These are phyloP conservation scores for Puccinia novopanici DNA, from an alignment of 1,284 basidiomycete species.

Conservation along the genomic window DNA sequence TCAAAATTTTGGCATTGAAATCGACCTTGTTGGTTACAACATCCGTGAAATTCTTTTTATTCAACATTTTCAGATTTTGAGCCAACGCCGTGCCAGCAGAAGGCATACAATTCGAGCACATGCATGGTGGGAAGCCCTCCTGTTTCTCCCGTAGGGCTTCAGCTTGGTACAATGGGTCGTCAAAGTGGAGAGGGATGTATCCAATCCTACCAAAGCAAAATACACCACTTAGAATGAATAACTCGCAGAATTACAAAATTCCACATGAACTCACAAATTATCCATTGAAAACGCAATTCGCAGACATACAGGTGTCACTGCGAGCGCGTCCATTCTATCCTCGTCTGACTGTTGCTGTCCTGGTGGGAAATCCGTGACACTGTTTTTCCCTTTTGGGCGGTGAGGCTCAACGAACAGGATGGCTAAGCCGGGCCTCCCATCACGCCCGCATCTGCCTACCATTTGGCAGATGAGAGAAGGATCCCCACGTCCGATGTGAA, in stretches of 20 bases:
- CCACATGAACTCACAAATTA: neutral
- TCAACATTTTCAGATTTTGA: neutral
- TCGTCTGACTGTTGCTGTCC: neutral
- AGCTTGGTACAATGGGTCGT: neutral
- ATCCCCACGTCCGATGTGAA: conserved; percentile 1
- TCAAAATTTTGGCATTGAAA: neutral
- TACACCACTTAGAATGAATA: neutral
- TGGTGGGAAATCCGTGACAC: neutral
- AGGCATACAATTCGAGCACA: conserved; percentile 3
- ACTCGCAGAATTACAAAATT: neutral
- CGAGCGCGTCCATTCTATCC: neutral
- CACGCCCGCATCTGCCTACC: neutral
- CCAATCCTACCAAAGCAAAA: no score
- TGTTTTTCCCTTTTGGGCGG: neutral
- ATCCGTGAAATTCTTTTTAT: neutral
- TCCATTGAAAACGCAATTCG: no score
- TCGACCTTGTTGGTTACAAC: neutral
- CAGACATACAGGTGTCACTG: neutral
- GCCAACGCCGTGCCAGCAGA: neutral
- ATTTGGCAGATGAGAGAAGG: conserved; percentile 2
- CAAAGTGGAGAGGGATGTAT: neutral
- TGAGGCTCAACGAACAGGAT: neutral
- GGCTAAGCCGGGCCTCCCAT: neutral
- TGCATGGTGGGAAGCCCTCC: neutral
- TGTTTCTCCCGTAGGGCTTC: neutral